Conservation (phyloP, 139 green algal species). For the Mesotaenium endlicherianum region DNA sequence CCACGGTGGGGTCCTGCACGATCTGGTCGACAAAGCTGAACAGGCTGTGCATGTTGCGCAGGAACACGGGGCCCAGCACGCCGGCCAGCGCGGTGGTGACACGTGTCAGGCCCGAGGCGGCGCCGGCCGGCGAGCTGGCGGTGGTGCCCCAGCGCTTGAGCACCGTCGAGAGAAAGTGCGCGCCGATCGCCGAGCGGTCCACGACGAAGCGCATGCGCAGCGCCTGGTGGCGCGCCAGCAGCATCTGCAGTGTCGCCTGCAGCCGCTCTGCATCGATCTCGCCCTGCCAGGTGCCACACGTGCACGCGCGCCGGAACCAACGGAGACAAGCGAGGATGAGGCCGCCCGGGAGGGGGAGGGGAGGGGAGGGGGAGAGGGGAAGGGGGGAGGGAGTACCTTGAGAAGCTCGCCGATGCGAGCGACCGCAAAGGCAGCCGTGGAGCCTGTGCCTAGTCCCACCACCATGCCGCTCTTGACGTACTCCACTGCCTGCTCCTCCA, state of each 20-base stretch:
- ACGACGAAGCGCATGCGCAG: conserved; percentile 20
- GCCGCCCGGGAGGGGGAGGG: too few relatives aligned
- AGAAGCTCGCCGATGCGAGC: conserved; percentile 92
- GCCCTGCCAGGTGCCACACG: too few relatives aligned
- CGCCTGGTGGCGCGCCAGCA: conserved; percentile 13
- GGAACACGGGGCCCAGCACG: not conserved
- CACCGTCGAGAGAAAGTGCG: not conserved
- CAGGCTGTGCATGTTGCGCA: conserved; percentile 22
- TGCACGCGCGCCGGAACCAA: too few relatives aligned
- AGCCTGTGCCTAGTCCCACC: conserved; percentile 94
- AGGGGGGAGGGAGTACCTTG: conserved; percentile 27
- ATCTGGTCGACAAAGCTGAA: conserved; percentile 17
- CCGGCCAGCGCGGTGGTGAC: not conserved
- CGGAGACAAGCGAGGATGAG: too few relatives aligned
- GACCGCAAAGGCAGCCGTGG: conserved; percentile 97
- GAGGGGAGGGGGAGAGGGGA: not conserved
- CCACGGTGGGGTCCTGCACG: not conserved
- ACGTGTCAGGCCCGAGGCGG: not conserved
- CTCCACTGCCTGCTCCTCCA: conserved; percentile 62
- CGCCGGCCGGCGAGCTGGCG: not conserved
- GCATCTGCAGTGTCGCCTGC: conserved; percentile 1
- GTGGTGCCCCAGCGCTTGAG: not conserved
- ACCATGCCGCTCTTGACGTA: conserved; percentile 96
- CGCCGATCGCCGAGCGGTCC: not conserved
- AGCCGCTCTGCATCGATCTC: not conserved